Conservation (phyloP, 306 rosid genomes). For the Castanea sativa region DNA sequence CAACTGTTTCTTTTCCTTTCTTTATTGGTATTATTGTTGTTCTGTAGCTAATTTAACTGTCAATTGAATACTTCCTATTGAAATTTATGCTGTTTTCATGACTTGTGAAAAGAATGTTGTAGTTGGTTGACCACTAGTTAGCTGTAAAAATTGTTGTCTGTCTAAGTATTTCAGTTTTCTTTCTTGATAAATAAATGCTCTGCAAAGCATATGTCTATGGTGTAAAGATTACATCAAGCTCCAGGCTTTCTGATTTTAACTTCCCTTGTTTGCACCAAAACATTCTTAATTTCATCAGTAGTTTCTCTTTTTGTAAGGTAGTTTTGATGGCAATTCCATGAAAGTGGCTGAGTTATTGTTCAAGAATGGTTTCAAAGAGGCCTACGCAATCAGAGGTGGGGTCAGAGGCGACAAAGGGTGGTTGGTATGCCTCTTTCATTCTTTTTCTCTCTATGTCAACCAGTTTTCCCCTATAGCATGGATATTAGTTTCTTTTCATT, state of each 20-base stretch:
- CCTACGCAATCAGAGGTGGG: constrained; percentile 87
- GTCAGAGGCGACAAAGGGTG: constrained; percentile 83
- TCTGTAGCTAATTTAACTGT: neutral
- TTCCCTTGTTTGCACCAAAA: neutral
- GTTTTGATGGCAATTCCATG: constrained; percentile 92
- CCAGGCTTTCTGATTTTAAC: neutral
- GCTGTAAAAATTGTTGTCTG: neutral
- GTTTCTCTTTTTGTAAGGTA: constrained; percentile 73
- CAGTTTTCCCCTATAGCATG: neutral
- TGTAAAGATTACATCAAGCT: neutral
- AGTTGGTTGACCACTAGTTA: neutral
- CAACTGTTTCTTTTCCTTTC: neutral
- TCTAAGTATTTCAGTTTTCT: neutral
- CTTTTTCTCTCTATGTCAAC: neutral
- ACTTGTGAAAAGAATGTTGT: neutral
- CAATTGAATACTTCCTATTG: neutral
- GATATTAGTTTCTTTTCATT: neutral
- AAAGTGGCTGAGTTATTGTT: constrained; percentile 80
- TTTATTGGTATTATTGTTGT: neutral
- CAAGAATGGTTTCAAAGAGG: constrained; percentile 90
- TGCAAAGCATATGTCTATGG: neutral
- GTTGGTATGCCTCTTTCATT: constrained; percentile 58
- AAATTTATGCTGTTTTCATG: neutral
- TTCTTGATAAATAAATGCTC: neutral
- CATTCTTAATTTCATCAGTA: constrained; percentile 26